Base-by-base conservation (phyloP, 805 yeast genomes). In the Wickerhamiella galacta region DNA sequence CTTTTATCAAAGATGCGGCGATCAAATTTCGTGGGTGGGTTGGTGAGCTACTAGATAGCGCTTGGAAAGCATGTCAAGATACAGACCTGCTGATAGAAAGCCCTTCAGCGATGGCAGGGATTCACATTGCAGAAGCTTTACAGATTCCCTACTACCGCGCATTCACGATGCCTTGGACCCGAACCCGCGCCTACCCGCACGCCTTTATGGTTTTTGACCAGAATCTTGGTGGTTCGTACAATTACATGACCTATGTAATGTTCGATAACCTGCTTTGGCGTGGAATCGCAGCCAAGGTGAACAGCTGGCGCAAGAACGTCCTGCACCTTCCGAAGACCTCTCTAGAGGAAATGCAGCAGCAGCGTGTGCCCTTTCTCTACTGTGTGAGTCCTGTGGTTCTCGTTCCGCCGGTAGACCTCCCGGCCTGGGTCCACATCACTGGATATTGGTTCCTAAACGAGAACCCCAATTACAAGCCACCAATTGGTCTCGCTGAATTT, bases 141-240 rank as follows among this genome's bases (percentile, higher is more conserved):
- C 70, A 72, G 15, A 77, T 87, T 36, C 93, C 96, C 0, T 87
- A 87, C 51, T 78, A 80, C 60, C 64, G 95, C 46, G 95, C 95
- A 0, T 87, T 87, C 51, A 87, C 96, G 0, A 87, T 87, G 96
- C 96, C 96, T 0, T 87, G 96, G 96, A 81, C 95, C 0, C 59
- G 93, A 39, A 85, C 96, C 1, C 64, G 93, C 43, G 93, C 95
- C 0, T 87, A 87, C 50, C 95, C 95, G 1, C 95, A 87, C 60
- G 95, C 96, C 0, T 83, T 87, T 42, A 72, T 85, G 50, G 93
- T 81, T 6, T 95, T 96, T 0, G 95, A 83, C 39, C 92, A 80
- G 54, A 81, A 77, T 49, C 68, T 77, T 51, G 95, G 95, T 8
- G 95, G 95, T 3, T 76, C 85, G 7, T 87, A 87, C 56, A 87